Evolutionary conservation across 2,329 filamentous ascomycete genomes (phyloP).

Genomic region (Fusarium sacchari): DNA sequence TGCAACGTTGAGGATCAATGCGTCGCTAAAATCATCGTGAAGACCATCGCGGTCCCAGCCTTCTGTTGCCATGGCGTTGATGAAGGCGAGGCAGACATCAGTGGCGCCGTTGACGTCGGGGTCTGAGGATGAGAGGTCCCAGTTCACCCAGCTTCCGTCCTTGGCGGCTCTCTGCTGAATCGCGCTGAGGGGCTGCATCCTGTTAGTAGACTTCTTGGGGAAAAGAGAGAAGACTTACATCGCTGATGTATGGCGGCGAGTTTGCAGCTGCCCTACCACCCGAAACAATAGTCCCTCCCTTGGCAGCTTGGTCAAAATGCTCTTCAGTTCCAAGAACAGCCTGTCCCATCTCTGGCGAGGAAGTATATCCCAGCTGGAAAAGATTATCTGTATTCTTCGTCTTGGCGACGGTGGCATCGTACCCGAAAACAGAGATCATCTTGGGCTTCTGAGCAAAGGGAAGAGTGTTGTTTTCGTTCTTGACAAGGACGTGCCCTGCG

Average conservation of each 20-base stretch:
- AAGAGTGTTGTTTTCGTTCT: constrained; percentile 72
- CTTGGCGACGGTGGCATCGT: constrained; percentile 66
- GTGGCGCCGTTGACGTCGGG: constrained; percentile 51
- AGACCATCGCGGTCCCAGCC: constrained; percentile 75
- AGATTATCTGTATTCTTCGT: constrained; percentile 60
- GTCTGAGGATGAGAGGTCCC: constrained; percentile 50
- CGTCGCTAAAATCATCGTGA: constrained; percentile 74
- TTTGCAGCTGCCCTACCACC: constrained; percentile 64
- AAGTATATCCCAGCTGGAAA: constrained; percentile 59
- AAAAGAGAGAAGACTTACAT: constrained; percentile 46
- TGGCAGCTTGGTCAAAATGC: constrained; percentile 60
- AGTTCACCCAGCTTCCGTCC: constrained; percentile 67
- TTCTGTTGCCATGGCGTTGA: constrained; percentile 81
- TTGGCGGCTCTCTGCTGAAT: constrained; percentile 63
- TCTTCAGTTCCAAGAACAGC: constrained; percentile 54
- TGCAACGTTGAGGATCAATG: constrained; percentile 68
- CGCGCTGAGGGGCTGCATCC: constrained; percentile 41
- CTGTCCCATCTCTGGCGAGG: constrained; percentile 57
- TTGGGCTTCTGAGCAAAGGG: constrained; percentile 68
- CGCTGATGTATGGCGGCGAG: constrained; percentile 59
- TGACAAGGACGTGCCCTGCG: constrained; percentile 75
- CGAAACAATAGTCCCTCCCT: constrained; percentile 62
- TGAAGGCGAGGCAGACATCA: constrained; percentile 82
- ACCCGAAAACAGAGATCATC: constrained; percentile 68
- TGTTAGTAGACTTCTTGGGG: neutral